Base-by-base conservation (phyloP, 106 monocot species). In the Dendrobium nobile region DNA sequence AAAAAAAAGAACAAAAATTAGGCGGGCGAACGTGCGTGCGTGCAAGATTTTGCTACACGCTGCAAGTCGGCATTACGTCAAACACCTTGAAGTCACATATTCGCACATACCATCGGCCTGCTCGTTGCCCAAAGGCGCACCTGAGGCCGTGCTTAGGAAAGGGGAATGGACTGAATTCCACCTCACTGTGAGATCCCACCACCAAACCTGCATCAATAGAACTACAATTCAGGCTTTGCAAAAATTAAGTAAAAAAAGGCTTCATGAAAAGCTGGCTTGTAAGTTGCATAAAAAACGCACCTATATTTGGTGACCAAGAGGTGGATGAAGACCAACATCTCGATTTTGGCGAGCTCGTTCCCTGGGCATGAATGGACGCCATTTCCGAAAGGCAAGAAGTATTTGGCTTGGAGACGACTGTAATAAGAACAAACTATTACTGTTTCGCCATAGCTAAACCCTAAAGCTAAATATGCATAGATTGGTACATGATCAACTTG, bases 281-380 rank as follows among this genome's bases (percentile, higher is more conserved):
- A 3, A 37, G 37, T 37, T 37, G 37, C 51, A 51, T 17, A 51
- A 13, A 37, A 15, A 72, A 33, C 40, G 72, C 40, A 96, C 96
- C 84, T 88, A 80, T 93, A 96, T 58, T 85, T 84, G 27, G 91
- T 93, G 24, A 93, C 87, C 76, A 96, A 72, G 67, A 87, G 96
- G 41, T 96, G 89, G 33, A 96, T 73, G 24, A 96, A 76, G 41
- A 96, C 78, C 48, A 91, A 41, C 77, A 91, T 93, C 80, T 96
- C 93, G 10, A 96, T 81, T 87, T 91, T 96, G 43, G 96, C 93
- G 3, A 96, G 88, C 85, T 93, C 93, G 68, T 93, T 96, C 7
- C 96, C 96, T 4, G 96, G 96, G 77, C 96, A 96, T 44, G 96
- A 84, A 72, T 96, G 96, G 24, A 85, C 93, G 13, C 96, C 96